Percentiles rank a stretch among this genome's conserved stretches.
phyloP scores from a whole-genome alignment of 2,329 filamentous ascomycete genomes.

The Didymella lethalis region DNA sequence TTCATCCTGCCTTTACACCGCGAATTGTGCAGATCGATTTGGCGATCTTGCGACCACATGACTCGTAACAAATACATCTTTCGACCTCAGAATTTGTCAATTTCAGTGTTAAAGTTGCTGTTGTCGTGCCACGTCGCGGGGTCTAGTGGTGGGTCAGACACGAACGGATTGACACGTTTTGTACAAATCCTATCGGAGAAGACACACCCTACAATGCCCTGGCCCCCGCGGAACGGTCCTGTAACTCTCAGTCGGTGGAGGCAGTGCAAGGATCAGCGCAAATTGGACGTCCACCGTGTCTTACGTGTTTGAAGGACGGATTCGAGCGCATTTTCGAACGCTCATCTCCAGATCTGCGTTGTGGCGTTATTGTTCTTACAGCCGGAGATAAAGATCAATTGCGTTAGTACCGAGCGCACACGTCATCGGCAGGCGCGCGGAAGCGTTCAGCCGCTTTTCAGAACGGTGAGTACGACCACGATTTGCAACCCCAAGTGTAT shows the following conservation, averaged over 20 bases:
- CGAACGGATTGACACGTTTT: not conserved
- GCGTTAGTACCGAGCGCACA: slow-evolving; percentile 1
- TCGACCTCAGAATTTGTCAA: slow-evolving; percentile 9
- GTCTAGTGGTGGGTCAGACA: slow-evolving; percentile 6
- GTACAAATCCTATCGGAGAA: not conserved
- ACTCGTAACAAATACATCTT: slow-evolving; percentile 5
- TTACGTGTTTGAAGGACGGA: not conserved
- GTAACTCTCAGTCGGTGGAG: not conserved
- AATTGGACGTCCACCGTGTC: not conserved
- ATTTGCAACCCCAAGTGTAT: not conserved
- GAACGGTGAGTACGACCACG: slow-evolving; percentile 1
- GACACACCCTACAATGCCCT: not conserved
- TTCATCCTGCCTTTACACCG: slow-evolving; percentile 7
- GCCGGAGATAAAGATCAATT: slow-evolving; percentile 4
- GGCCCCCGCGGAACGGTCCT: not conserved
- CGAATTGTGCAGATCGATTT: slow-evolving; percentile 15
- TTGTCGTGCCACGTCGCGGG: not conserved
- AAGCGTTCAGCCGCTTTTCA: not conserved
- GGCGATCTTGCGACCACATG: slow-evolving; percentile 10
- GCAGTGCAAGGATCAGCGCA: not conserved
- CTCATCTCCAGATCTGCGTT: slow-evolving; percentile 3
- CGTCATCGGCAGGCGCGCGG: slow-evolving; percentile 9
- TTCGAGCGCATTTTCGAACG: slow-evolving; percentile 2
- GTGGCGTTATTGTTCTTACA: not conserved
- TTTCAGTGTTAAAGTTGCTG: not conserved